These are phyloP conservation scores for Poterioochromonas sp. DNA, from an alignment of 352 stramenopile species.

Conservation along the genomic window DNA sequence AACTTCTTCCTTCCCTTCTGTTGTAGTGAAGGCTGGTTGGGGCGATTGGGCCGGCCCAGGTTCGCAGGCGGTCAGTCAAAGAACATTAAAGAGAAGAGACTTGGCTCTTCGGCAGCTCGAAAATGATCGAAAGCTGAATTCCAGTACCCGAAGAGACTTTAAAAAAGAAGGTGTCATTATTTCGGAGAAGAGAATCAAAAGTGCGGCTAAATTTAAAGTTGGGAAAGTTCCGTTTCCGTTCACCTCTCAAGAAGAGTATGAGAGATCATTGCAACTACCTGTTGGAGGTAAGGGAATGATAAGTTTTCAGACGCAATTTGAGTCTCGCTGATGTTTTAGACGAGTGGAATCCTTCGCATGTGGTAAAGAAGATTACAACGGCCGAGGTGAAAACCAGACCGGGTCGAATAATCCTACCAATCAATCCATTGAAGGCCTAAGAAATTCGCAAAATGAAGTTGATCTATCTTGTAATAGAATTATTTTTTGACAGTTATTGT, in stretches of 20 bases:
- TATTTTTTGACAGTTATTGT: too few relatives aligned
- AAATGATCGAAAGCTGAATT: background rate
- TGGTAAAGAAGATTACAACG: constrained; percentile 79
- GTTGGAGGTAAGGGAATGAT: constrained; percentile 60
- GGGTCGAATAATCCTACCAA: constrained; percentile 83
- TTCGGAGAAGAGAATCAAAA: constrained; percentile 64
- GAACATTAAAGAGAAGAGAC: background rate
- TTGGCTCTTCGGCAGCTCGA: background rate
- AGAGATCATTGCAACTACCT: constrained; percentile 85
- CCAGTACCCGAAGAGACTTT: background rate
- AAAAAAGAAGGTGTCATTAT: constrained; percentile 57
- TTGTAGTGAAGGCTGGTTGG: constrained; percentile 68
- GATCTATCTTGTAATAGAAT: too few relatives aligned
- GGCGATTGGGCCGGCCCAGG: constrained; percentile 74
- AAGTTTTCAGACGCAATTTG: background rate
- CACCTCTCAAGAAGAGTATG: constrained; percentile 90
- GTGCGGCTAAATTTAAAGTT: constrained; percentile 45
- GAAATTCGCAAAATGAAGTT: too few relatives aligned
- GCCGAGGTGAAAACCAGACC: constrained; percentile 81
- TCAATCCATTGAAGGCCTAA: constrained; percentile 49
- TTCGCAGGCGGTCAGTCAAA: constrained; percentile 36
- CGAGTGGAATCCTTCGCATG: constrained; percentile 83
- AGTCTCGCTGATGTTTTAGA: background rate
- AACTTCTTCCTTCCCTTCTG: background rate
- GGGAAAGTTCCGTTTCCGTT: constrained; percentile 93